Base-by-base conservation (phyloP, 306 rosid species). In the Erythrophleum fordii region DNA sequence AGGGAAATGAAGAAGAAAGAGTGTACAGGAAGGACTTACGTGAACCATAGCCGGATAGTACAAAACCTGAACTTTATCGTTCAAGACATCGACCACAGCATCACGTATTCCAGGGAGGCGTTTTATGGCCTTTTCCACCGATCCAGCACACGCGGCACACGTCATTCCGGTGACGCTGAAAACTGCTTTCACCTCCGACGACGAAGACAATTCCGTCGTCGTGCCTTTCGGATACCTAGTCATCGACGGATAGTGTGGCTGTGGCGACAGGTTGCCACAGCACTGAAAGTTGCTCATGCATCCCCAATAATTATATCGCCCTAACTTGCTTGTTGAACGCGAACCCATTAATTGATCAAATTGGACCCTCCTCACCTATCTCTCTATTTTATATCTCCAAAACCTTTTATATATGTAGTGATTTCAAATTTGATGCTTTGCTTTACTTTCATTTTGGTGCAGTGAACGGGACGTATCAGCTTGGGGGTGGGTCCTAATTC, bases 71-170 rank as follows among this genome's bases (percentile, higher is more conserved):
- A 92, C 97, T 42, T 75, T 88, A 52, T 88, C 80, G 23, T 91
- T 92, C 88, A 91, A 67, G 73, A 92, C 92, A 78, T 94, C 98
- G 12, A 91, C 90, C 4, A 83, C 74, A 1, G 97, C 93, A 18
- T 92, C 84, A 7, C 69, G 86, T 39, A 94, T 89, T 1, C 98
- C 97, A 0, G 91, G 92, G 17, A 94, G 92, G 20, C 92, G 89
- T 74, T 94, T 94, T 75, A 94, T 18, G 20, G 95, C 81, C 75
- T 91, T 94, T 80, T 94, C 97, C 0, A 92, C 87, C 0, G 93
- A 91, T 29, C 91, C 92, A 20, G 97, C 95, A 10, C 97, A 92
- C 0, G 97, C 97, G n/a, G 90, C 78, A 51, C 98, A 91, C 0
- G 90, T 94, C 95, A 94, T 91, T 53, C 97, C 97, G 37, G 34